Evolutionary conservation across 371 early-diverging fungal species (phyloP).

Genomic region (Umbelopsis sp.): DNA sequence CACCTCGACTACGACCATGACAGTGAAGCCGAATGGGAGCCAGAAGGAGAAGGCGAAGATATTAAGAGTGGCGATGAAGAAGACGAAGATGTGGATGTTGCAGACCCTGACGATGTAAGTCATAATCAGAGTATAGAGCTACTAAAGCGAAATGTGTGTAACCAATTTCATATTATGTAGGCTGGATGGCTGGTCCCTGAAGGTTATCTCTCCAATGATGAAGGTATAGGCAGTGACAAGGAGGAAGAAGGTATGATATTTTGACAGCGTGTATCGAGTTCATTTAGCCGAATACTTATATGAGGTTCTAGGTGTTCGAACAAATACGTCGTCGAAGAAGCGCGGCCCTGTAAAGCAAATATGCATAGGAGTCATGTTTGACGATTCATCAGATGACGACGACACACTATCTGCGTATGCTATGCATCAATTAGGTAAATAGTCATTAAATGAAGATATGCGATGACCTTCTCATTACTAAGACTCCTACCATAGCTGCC

Average conservation of each 20-base stretch:
- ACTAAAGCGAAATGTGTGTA: too few relatives aligned
- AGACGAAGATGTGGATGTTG: constrained; percentile 57
- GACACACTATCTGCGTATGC: not conserved
- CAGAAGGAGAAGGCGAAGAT: constrained; percentile 90
- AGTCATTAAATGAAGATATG: not conserved
- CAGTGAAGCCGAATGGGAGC: constrained; percentile 91
- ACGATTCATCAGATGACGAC: constrained; percentile 10
- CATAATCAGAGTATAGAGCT: not conserved
- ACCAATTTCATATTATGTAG: constrained; percentile 21
- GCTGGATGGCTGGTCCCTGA: constrained; percentile 76
- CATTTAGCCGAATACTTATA: too few relatives aligned
- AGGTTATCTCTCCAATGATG: constrained; percentile 83
- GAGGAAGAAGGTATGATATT: constrained; percentile 32
- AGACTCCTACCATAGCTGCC: not conserved
- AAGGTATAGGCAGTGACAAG: constrained; percentile 64
- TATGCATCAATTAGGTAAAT: not conserved
- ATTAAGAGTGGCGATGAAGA: constrained; percentile 80
- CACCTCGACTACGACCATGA: constrained; percentile 83
- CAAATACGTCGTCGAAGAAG: not conserved
- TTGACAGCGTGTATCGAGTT: too few relatives aligned
- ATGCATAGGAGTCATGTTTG: not conserved
- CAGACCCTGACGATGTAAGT: constrained; percentile 49
- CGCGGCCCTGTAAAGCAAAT: not conserved
- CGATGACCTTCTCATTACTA: not conserved
- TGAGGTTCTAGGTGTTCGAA: not conserved